Evolutionary conservation across 2,329 filamentous ascomycete genomes (phyloP), one percentile per base, ranked within the genome.

Genomic region (Pseudomassariella vexata): DNA sequence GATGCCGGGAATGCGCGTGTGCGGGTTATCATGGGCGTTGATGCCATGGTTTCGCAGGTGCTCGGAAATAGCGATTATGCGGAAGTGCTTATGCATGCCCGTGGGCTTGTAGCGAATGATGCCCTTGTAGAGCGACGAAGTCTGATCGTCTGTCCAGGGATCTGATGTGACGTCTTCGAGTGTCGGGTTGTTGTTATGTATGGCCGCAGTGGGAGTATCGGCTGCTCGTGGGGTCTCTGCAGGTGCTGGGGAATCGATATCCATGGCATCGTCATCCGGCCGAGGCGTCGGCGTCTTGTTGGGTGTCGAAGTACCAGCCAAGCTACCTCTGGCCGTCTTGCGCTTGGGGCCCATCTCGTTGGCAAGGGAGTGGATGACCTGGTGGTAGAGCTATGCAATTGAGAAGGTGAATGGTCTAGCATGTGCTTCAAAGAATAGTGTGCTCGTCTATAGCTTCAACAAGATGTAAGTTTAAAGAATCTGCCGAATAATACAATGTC

Each of bases 81-180:
- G 82, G 54, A 95, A 94, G 58, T 95, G 87, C 56, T 90, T 94
- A 64, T 95, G 88, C 71, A 95, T 85, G 86, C 88, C 90, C 24
- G 90, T 90, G n/a, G 92, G 92, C 56, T 98, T 98, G 83, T 85
- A 95, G 53, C 81, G 76, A 43, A 96, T 89, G 45, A 96, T 82
- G 32, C 81, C 87, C 55, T 95, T 95, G 63, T 95, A 87, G 1
- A 98, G 70, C 24, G 87, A 89, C 1, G 86, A 88, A 45, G 94
- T 83, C 59, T 98, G 92, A 52, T 95, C 90, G 50, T 95, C 89
- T 4, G 88, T 95, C 92, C 92, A 98, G 17, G 81, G 76, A 43
- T 90, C 85, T 35, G 77, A 74, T 29, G 60, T 56, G 44, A 57
- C 46, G 39, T 62, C 59, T 18, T 62, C 42, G 38, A 55, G 39